Evolutionary conservation across 2,329 filamentous ascomycete species (phyloP).

Genomic region (Cytospora leucostoma): DNA sequence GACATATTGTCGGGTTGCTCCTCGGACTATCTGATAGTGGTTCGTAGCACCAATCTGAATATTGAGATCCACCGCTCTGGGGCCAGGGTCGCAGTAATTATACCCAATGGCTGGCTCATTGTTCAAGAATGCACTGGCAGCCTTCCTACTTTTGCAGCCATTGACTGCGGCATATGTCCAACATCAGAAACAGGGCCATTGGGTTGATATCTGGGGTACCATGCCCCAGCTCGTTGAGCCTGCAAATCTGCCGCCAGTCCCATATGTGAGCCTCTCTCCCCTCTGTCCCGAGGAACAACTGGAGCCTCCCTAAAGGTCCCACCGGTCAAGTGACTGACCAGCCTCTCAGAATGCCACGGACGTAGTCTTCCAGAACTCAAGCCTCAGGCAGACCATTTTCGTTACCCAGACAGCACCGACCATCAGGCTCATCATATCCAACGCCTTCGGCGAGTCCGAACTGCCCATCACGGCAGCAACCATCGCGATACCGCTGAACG

Average conservation of each 20-base stretch:
- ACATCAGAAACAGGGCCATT: constrained; percentile 41
- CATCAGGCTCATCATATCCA: constrained; percentile 62
- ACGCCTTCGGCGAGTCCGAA: constrained; percentile 60
- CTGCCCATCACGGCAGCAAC: constrained; percentile 59
- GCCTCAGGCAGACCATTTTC: constrained; percentile 63
- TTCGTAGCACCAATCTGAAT: background rate
- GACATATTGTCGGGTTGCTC: background rate
- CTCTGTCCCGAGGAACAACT: background rate
- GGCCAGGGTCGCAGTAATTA: constrained; percentile 5
- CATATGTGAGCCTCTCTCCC: constrained; percentile 48
- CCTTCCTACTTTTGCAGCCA: constrained; percentile 18
- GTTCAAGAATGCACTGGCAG: constrained; percentile 19
- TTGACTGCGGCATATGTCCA: constrained; percentile 18
- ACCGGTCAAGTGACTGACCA: constrained; percentile 26
- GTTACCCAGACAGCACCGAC: constrained; percentile 53
- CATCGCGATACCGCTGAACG: constrained; percentile 54
- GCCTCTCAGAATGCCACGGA: constrained; percentile 50
- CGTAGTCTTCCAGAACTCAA: constrained; percentile 58
- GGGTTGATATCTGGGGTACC: constrained; percentile 62
- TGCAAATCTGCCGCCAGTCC: constrained; percentile 56
- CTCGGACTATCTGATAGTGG: background rate
- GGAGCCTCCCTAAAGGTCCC: background rate
- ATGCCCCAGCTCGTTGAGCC: constrained; percentile 66
- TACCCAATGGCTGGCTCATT: constrained; percentile 14
- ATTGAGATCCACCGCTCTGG: background rate